A percentile compares a stretch with the other conserved stretches of the same genome.
Conservation (phyloP, 2,329 filamentous ascomycete species). For the Fusarium aywerte region DNA sequence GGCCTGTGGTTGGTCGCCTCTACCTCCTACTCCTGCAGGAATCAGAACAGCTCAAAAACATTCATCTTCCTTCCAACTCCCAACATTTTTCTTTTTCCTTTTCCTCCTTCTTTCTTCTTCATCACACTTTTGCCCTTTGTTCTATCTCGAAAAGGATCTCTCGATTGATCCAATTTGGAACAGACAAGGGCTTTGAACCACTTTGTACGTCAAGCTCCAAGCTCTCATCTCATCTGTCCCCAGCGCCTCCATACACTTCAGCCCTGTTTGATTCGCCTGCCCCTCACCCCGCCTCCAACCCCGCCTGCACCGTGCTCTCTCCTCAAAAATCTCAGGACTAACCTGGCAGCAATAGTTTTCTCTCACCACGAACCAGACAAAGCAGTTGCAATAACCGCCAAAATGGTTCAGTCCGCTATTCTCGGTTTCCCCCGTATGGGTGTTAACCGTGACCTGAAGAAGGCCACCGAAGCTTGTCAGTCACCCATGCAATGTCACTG, state of each 20-base stretch:
- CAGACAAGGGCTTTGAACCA: slow-evolving; percentile 44
- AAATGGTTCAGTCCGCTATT: slow-evolving; percentile 77
- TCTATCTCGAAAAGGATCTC: slow-evolving; percentile 44
- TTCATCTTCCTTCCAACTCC: slow-evolving; percentile 38
- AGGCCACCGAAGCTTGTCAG: slow-evolving; percentile 94
- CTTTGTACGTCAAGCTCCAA: slow-evolving; percentile 35
- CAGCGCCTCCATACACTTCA: slow-evolving; percentile 3
- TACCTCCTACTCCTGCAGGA: slow-evolving; percentile 40
- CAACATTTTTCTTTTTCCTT: slow-evolving; percentile 33
- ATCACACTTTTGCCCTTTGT: slow-evolving; percentile 39
- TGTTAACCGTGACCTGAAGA: slow-evolving; percentile 98
- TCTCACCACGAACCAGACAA: slow-evolving; percentile 34
- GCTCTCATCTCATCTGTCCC: slow-evolving; percentile 5
- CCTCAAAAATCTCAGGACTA: slow-evolving; percentile 19
- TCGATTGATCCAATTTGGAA: slow-evolving; percentile 46
- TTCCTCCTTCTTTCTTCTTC: slow-evolving; percentile 37
- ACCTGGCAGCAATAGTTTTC: slow-evolving; percentile 27
- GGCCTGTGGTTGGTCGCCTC: slow-evolving; percentile 43
- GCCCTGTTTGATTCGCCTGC: slow-evolving; percentile 24
- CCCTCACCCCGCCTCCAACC: slow-evolving; percentile 44
- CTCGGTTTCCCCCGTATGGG: slow-evolving; percentile 99
- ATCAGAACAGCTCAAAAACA: slow-evolving; percentile 27
- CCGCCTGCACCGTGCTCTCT: slow-evolving; percentile 41
- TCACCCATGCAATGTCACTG: slow-evolving; percentile 53
- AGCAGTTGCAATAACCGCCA: slow-evolving; percentile 52